Base-by-base conservation (phyloP, 768 basidiomycete genomes). In the Lentinus tigrinus region DNA sequence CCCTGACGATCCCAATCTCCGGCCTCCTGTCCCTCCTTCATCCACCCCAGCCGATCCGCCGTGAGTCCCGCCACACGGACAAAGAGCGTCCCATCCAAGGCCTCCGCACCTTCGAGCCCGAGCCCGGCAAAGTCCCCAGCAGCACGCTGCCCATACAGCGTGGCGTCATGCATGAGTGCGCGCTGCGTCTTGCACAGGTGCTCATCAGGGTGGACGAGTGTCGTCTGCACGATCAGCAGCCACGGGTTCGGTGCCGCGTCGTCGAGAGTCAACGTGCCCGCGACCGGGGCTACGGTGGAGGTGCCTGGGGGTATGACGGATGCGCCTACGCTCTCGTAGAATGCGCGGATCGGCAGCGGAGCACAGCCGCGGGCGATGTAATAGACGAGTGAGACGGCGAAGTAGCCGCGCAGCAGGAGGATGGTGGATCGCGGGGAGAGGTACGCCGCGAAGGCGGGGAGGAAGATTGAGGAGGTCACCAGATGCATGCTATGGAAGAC, bases 21-120 rank as follows among this genome's bases (percentile, higher is more conserved):
- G 5, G 53, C 31, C 14, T 67, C 57, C 55, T 72, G 37, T 0
- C 75, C 77, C 57, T 78, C 77, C 26, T 72, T 66, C 62, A 69
- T 73, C 77, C 76, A 78, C 13, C 77, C 77, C 13, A 74, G 36
- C 24, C 64, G 63, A 54, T 78, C 73, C 24, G 76, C 73, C 3
- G 82, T 82, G 65, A 86, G 63, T 56, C 78, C 78, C 5, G 85
- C 86, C 0, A 74, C 73, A 40, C 86, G 74, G 39, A 86, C 62
- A 66, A 91, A 91, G 47, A 91, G 63, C 17, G 80, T 81, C 11
- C 88, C 87, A 66, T 89, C 88, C 14, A 83, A 63, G 34, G 73
- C 67, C 50, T 82, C 81, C 19, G 76, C 78, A n/a, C 80, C 85
- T 16, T 75, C 73, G 40, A 86, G 69, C 65, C 24, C 62, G 2